These are phyloP conservation scores for Verruconis gallopava DNA, from an alignment of 2,329 filamentous ascomycete genomes.

Conservation along the genomic window DNA sequence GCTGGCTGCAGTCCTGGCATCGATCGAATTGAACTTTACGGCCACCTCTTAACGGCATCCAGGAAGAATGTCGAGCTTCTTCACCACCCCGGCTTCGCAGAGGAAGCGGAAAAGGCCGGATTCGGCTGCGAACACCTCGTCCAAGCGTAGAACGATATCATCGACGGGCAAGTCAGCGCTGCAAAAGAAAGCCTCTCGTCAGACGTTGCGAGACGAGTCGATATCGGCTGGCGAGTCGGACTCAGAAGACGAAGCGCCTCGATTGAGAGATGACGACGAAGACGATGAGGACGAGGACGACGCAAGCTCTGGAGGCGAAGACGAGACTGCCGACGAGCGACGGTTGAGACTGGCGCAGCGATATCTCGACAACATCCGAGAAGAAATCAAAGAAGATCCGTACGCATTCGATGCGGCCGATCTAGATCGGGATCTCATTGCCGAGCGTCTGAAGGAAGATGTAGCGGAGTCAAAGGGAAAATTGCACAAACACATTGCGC, in stretches of 20 bases:
- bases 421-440: slow-evolving; percentile 83
- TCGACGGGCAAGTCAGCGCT: slow-evolving; percentile 30
- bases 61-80: slow-evolving; percentile 99
- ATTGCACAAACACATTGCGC: slow-evolving; percentile 69
- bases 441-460: slow-evolving; percentile 80
- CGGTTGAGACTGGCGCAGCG: slow-evolving; percentile 77
- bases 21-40: too few species aligned
- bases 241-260: slow-evolving; percentile 44
- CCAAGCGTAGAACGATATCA: slow-evolving; percentile 46
- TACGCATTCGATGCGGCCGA: slow-evolving; percentile 87
- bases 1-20: too few species aligned
- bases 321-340: slow-evolving; percentile 81
- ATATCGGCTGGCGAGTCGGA: slow-evolving; percentile 76
- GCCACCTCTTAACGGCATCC: too few species aligned
- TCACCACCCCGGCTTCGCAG: slow-evolving; percentile 73
- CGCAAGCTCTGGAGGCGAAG: slow-evolving; percentile 55
- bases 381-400: slow-evolving; percentile 54
- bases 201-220: slow-evolving; percentile 56
- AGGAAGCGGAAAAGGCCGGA: slow-evolving; percentile 73
- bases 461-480: slow-evolving; percentile 83
- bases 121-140: slow-evolving; percentile 35
- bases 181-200: slow-evolving; percentile 13
- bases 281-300: slow-evolving; percentile 22
- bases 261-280: slow-evolving; percentile 23
- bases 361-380: slow-evolving; percentile 80